Conservation (phyloP, 1,284 basidiomycete species). For the Marasmius tenuissimus region DNA sequence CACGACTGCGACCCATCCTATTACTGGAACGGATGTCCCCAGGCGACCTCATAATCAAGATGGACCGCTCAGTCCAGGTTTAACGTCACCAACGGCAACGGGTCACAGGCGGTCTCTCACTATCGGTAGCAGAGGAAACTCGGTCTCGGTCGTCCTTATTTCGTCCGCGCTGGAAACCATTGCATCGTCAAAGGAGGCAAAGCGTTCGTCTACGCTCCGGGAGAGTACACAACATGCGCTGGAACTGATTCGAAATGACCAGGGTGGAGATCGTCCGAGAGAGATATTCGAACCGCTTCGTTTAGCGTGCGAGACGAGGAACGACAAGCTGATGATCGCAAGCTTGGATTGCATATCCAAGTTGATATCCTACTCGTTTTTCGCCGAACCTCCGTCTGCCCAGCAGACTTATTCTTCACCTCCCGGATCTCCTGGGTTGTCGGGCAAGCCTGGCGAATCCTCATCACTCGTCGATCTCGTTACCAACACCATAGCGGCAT, state of each 20-base stretch:
- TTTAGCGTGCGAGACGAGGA: conserved; percentile 90
- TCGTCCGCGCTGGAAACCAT: conserved; percentile 88
- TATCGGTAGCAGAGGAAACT: conserved; percentile 63
- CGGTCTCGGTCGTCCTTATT: conserved; percentile 78
- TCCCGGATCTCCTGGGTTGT: conserved; percentile 65
- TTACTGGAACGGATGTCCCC: neutral
- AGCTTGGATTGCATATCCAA: conserved; percentile 96
- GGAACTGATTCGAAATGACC: conserved; percentile 75
- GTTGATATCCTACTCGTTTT: conserved; percentile 95
- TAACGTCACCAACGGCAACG: neutral
- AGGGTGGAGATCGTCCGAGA: conserved; percentile 70
- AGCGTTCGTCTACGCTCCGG: conserved; percentile 75
- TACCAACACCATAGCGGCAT: conserved; percentile 90
- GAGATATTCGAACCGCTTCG: conserved; percentile 93
- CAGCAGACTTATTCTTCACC: conserved; percentile 53
- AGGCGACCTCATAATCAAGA: neutral
- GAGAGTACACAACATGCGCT: conserved; percentile 84
- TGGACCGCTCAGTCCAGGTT: conserved; percentile 3
- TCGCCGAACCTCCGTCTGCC: conserved; percentile 61
- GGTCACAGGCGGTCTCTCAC: conserved; percentile 62
- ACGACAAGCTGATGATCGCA: conserved; percentile 90
- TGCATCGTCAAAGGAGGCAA: conserved; percentile 87
- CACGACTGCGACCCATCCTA: neutral
- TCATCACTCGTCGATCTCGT: conserved; percentile 87
- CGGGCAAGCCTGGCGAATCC: conserved; percentile 43